phyloP scores from a whole-genome alignment of 495 filamentous ascomycete genomes.

The Margaritispora aquatica region DNA sequence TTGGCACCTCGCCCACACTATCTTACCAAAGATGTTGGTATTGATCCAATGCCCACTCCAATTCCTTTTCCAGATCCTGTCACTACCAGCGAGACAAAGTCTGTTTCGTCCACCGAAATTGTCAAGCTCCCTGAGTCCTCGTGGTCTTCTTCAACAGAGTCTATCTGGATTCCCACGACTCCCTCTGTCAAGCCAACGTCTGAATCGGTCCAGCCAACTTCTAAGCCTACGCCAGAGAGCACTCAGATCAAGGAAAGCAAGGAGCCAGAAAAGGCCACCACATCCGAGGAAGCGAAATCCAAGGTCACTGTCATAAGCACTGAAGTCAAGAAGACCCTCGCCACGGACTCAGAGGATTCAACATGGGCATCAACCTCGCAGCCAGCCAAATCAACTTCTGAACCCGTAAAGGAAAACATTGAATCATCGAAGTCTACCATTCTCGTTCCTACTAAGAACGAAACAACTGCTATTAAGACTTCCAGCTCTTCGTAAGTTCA shows the following conservation, averaged over 20 bases:
- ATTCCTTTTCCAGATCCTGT: not conserved
- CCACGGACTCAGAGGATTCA: no score
- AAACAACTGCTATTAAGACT: not conserved
- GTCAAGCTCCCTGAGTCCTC: constrained; percentile 21
- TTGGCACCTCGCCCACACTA: not conserved
- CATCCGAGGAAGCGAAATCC: no score
- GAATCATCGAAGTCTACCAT: not conserved
- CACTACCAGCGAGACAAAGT: not conserved
- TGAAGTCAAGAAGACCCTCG: no score
- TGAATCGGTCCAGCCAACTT: no score
- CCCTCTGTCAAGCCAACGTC: no score
- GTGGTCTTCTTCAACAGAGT: constrained; percentile 27
- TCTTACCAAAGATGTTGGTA: not conserved
- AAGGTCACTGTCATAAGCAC: no score
- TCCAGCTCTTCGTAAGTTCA: not conserved
- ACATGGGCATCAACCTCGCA: no score
- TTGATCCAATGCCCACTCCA: not conserved
- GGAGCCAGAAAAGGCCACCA: no score
- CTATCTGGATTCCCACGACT: no score
- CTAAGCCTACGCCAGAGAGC: no score
- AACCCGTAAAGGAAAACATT: not conserved
- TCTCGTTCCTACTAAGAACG: not conserved
- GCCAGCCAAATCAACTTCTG: no score
- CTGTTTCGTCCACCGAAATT: not conserved
- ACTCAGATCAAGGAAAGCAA: no score